phyloP scores from a whole-genome alignment of 306 rosid genomes.

The Trifolium dubium region DNA sequence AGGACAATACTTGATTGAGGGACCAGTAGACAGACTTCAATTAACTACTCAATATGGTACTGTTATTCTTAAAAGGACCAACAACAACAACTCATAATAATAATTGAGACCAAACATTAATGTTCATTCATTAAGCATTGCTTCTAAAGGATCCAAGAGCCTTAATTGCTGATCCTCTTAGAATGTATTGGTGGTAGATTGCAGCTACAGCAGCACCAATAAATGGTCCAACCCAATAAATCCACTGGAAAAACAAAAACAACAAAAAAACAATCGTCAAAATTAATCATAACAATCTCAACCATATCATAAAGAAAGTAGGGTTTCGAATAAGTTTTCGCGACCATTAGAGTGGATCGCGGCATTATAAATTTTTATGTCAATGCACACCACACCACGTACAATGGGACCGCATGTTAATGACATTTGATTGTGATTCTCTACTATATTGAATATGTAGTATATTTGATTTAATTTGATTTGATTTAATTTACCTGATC shows the following conservation, averaged over 20 bases:
- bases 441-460: neutral
- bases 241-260: conserved; percentile 63
- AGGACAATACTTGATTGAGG: conserved; percentile 26
- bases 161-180: conserved; percentile 83
- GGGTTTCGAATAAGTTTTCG: neutral
- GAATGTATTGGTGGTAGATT: conserved; percentile 77
- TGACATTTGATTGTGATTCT: neutral
- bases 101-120: conserved; percentile 6
- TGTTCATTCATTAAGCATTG: conserved; percentile 56
- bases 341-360: neutral
- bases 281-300: neutral
- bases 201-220: conserved; percentile 89
- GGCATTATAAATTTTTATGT: neutral
- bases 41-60: conserved; percentile 29
- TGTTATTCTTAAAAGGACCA: conserved; percentile 44
- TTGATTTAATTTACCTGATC: conserved; percentile 55
- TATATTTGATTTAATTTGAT: neutral
- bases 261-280: neutral
- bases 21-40: conserved; percentile 41
- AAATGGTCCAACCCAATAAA: conserved; percentile 95
- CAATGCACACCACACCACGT: neutral
- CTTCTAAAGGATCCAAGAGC: conserved; percentile 97
- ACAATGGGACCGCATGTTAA: neutral
- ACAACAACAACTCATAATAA: conserved; percentile 2
- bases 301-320: too few relatives aligned